Percentiles rank a stretch among this genome's conserved stretches.
These are phyloP conservation scores for Calamus simplicifolius DNA, from an alignment of 176 grass and related monocot genomes.

Conservation along the genomic window DNA sequence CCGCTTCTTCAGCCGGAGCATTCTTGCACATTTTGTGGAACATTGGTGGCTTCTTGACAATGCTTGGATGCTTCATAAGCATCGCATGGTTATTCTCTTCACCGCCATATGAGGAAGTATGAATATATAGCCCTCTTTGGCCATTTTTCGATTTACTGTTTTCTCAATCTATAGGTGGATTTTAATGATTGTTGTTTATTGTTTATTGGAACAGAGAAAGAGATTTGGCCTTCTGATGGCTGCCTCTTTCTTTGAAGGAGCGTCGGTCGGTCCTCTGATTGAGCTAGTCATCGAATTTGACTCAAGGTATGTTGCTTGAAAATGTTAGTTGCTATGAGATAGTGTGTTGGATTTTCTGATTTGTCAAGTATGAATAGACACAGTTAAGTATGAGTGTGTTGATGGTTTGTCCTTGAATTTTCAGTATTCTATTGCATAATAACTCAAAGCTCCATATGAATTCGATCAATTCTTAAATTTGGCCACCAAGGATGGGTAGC, in stretches of 20 bases:
- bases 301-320: conserved; percentile 42
- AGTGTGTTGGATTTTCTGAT: background rate
- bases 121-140: background rate
- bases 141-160: background rate
- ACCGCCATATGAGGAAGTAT: conserved; percentile 62
- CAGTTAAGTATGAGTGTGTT: too few species aligned
- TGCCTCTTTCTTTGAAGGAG: conserved; percentile 60
- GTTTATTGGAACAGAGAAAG: conserved; percentile 47
- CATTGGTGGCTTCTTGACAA: conserved; percentile 75
- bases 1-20: conserved; percentile 68
- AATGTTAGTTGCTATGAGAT: background rate
- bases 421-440: too few species aligned
- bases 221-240: conserved; percentile 70
- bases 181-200: background rate
- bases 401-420: too few species aligned
- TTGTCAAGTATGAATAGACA: conserved; percentile 3
- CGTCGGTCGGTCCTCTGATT: conserved; percentile 72
- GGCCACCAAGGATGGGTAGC: too few species aligned
- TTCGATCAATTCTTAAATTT: too few species aligned
- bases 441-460: too few species aligned
- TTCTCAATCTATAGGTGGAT: background rate
- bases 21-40: conserved; percentile 85
- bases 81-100: conserved; percentile 57
- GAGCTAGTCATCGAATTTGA: conserved; percentile 67
- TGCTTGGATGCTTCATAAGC: conserved; percentile 51